These are phyloP conservation scores for Tremella yokohamensis DNA, from an alignment of 768 basidiomycete species.

Conservation along the genomic window DNA sequence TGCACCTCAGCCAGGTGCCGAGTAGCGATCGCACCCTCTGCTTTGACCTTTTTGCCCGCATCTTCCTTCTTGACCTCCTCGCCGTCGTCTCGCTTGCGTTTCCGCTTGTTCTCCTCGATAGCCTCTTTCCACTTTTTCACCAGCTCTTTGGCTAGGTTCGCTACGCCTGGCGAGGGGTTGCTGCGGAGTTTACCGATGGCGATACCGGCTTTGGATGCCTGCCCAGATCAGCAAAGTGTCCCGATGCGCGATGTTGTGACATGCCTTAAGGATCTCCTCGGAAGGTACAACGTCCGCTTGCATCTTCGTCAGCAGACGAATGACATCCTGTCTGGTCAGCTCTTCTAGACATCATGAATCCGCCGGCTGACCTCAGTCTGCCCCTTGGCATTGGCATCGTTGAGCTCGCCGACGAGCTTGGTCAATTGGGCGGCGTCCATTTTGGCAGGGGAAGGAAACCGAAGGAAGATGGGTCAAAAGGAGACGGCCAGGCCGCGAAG, in stretches of 20 bases:
- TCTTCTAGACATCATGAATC: not conserved
- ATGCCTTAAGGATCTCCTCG: conserved; percentile 43
- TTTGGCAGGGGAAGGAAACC: not conserved
- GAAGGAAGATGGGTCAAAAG: too few relatives aligned
- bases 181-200: conserved; percentile 45
- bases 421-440: conserved; percentile 36
- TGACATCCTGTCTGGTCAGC: conserved; percentile 30
- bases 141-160: conserved; percentile 41
- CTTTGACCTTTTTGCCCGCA: conserved; percentile 31
- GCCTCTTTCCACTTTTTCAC: conserved; percentile 48
- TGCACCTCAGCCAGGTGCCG: not conserved
- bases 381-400: conserved; percentile 27
- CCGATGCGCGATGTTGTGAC: conserved; percentile 9
- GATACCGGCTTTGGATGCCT: conserved; percentile 50
- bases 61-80: conserved; percentile 39
- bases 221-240: not conserved
- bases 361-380: conserved; percentile 33
- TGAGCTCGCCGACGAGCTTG: conserved; percentile 31
- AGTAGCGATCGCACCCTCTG: conserved; percentile 24
- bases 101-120: conserved; percentile 46
- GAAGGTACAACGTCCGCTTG: conserved; percentile 38
- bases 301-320: conserved; percentile 36
- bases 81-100: conserved; percentile 46
- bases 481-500: too few relatives aligned
- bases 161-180: conserved; percentile 24